Conservation (phyloP, 225 moss, liverwort and hornwort genomes). For the Physcomitrellopsis africana region DNA sequence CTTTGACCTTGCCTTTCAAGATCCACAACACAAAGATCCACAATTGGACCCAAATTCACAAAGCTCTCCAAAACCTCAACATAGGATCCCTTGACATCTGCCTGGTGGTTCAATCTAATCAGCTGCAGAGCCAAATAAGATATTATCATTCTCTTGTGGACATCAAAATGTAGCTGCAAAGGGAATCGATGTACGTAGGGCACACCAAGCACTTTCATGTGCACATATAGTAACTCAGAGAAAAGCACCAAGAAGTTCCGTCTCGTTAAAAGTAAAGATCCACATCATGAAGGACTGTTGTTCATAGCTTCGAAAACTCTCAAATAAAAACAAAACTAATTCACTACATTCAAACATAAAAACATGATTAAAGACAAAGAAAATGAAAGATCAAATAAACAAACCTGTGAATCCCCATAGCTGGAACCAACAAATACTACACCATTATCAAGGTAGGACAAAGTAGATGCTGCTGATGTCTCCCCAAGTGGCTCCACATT, state of each 20-base stretch:
- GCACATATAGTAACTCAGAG: slow-evolving; percentile 4
- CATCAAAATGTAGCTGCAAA: slow-evolving; percentile 3
- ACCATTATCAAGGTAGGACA: slow-evolving; percentile 93
- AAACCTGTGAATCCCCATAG: slow-evolving; percentile 97
- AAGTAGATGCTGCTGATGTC: slow-evolving; percentile 93
- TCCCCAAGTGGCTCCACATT: slow-evolving; percentile 95
- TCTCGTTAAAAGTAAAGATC: slow-evolving; percentile 6
- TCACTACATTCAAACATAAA: neutral
- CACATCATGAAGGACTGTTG: neutral
- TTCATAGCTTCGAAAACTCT: neutral
- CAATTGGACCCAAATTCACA: slow-evolving; percentile 95
- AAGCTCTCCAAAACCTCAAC: slow-evolving; percentile 94
- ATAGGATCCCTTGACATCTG: slow-evolving; percentile 84
- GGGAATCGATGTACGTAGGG: neutral
- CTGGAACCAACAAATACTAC: slow-evolving; percentile 96
- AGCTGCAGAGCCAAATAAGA: slow-evolving; percentile 55
- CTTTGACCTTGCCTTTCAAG: slow-evolving; percentile 98
- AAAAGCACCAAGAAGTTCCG: slow-evolving; percentile 19
- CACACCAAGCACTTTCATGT: slow-evolving; percentile 1
- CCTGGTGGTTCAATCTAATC: slow-evolving; percentile 89
- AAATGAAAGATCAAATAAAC: neutral
- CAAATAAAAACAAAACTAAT: neutral
- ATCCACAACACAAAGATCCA: slow-evolving; percentile 98
- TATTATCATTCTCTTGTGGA: neutral
- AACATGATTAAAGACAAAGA: slow-evolving; percentile 3